Evolutionary conservation across 2,329 filamentous ascomycete genomes (phyloP).

Genomic region (Clarireedia homoeocarpa): DNA sequence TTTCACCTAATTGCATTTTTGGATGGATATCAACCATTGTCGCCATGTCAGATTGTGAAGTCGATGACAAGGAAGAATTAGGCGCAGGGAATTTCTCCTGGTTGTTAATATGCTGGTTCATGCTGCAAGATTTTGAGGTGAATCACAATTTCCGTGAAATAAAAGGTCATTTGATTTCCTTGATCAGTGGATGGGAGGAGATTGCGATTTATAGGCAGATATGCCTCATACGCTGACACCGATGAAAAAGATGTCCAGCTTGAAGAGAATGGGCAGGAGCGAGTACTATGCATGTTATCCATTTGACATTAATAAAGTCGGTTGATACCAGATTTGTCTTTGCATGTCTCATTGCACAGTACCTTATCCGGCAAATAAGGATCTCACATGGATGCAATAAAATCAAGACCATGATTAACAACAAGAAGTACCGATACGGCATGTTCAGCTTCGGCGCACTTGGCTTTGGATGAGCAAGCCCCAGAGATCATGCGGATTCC

Average conservation of each 20-base stretch:
- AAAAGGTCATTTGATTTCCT: background rate
- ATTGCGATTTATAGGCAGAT: background rate
- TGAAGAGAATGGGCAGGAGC: too few species aligned
- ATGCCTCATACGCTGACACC: too few species aligned
- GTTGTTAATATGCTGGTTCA: background rate
- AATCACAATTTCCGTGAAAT: background rate
- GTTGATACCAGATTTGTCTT: too few species aligned
- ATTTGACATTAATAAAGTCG: too few species aligned
- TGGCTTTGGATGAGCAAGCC: background rate
- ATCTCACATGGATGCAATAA: too few species aligned
- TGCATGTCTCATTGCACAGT: too few species aligned
- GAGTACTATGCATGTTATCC: too few species aligned
- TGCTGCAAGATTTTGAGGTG: background rate
- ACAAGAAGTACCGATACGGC: background rate
- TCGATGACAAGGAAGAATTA: background rate
- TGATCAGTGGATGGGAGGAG: background rate
- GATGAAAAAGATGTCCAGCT: too few species aligned
- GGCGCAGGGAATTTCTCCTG: background rate
- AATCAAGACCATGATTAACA: too few species aligned
- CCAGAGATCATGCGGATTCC: conserved; percentile 1
- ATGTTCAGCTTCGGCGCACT: conserved; percentile 1
- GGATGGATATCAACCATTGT: conserved; percentile 2
- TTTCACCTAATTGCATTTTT: conserved; percentile 10
- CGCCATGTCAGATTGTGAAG: conserved; percentile 11
- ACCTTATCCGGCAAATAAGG: too few species aligned